Conservation (phyloP, 306 rosid species). For the Cucurbita pepo region DNA sequence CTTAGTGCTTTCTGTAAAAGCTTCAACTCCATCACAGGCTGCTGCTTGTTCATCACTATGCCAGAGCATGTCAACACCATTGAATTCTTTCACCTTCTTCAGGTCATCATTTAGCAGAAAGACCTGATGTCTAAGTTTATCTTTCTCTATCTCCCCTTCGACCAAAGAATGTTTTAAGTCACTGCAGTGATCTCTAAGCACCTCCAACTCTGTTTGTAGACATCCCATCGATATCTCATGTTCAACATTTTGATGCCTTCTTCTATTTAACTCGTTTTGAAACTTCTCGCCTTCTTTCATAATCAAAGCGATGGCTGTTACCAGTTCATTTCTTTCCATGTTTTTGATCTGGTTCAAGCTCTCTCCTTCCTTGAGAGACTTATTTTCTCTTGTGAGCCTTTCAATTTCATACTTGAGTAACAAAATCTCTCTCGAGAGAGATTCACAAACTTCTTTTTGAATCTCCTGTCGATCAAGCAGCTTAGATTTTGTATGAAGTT, state of each 20-base stretch:
- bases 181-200: conserved; percentile 35
- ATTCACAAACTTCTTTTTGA: conserved; percentile 31
- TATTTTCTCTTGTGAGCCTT: conserved; percentile 37
- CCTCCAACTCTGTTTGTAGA: conserved; percentile 46
- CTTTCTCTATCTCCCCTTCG: conserved; percentile 66
- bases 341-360: conserved; percentile 24
- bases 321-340: conserved; percentile 43
- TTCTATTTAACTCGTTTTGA: conserved; percentile 27
- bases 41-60: conserved; percentile 27
- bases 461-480: conserved; percentile 37
- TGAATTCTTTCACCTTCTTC: conserved; percentile 45
- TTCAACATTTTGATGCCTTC: conserved; percentile 34
- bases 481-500: conserved; percentile 46
- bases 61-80: conserved; percentile 45
- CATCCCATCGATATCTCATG: conserved; percentile 22
- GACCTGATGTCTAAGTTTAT: conserved; percentile 49
- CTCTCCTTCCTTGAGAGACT: conserved; percentile 40
- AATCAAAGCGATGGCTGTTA: conserved; percentile 27
- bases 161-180: conserved; percentile 34
- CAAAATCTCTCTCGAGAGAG: conserved; percentile 40
- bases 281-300: conserved; percentile 48
- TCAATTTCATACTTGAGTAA: conserved; percentile 38
- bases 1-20: conserved; percentile 26
- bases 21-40: conserved; percentile 28
- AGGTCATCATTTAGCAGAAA: conserved; percentile 40